Conservation (phyloP, 2,329 filamentous ascomycete species). For the Trichoderma sp. region DNA sequence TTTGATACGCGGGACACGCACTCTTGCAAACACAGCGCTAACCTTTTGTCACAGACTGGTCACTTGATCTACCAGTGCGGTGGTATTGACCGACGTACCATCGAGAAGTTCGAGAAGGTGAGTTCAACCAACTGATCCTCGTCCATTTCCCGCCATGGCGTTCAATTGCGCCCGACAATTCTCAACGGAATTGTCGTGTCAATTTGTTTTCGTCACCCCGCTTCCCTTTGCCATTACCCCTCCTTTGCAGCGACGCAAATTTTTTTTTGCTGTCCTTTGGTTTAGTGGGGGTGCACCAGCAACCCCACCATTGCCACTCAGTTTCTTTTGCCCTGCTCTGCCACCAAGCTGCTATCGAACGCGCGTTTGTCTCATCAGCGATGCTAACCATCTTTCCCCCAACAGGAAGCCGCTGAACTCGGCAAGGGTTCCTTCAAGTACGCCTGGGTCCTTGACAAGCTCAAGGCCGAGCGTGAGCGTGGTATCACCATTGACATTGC, state of each 20-base stretch:
- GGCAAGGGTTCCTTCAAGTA: constrained; percentile 99
- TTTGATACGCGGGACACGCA: constrained; percentile 19
- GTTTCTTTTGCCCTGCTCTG: not conserved
- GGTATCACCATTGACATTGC: constrained; percentile 99
- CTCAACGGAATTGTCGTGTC: not conserved
- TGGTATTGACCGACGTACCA: constrained; percentile 99
- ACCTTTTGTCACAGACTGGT: constrained; percentile 51
- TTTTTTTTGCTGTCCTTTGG: not conserved
- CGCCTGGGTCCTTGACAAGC: constrained; percentile 99
- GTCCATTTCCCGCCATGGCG: constrained; percentile 19
- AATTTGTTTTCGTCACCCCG: not conserved
- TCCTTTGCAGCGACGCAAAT: constrained; percentile 12
- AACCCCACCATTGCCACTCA: not conserved
- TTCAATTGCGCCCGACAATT: not conserved
- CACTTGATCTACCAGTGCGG: constrained; percentile 99
- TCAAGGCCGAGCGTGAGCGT: constrained; percentile 99
- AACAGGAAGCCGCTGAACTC: constrained; percentile 94
- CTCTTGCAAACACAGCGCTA: constrained; percentile 17
- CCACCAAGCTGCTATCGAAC: not conserved
- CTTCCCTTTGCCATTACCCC: constrained; percentile 14
- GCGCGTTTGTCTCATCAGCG: not conserved
- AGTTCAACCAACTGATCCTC: constrained; percentile 28
- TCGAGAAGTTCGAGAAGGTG: constrained; percentile 99
- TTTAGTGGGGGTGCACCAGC: not conserved
- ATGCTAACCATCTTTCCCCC: constrained; percentile 20